Percentiles rank a stretch among this genome's conserved stretches.
phyloP scores from a whole-genome alignment of 495 filamentous ascomycete genomes.

The Immersiella caudata region DNA sequence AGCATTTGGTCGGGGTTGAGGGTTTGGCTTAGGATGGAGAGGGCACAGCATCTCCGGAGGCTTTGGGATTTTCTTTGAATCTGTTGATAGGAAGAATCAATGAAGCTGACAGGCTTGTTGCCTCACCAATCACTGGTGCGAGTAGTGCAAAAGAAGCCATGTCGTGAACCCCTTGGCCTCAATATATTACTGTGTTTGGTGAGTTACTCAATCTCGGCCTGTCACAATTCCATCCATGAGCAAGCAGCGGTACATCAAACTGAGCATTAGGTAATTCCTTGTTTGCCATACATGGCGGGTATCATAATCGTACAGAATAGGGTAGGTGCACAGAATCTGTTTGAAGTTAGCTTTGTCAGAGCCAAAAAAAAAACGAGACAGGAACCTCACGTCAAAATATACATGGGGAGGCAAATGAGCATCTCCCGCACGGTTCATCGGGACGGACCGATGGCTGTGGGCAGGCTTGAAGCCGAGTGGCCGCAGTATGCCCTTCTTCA shows the following conservation, averaged over 20 bases:
- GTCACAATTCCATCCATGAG: not conserved
- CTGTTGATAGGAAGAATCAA: conserved; percentile 2
- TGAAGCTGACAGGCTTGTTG: conserved; percentile 5
- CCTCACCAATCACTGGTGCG: not conserved
- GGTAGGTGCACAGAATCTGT: not conserved
- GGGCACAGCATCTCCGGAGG: not conserved
- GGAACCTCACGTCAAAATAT: not conserved
- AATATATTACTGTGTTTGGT: not conserved
- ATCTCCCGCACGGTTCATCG: not conserved
- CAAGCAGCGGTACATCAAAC: too few species aligned
- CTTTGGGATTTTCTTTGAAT: not conserved
- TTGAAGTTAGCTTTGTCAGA: not conserved
- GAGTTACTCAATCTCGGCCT: not conserved
- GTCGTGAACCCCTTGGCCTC: not conserved
- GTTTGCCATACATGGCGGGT: conserved; percentile 8
- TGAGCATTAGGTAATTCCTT: not conserved
- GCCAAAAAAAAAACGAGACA: not conserved
- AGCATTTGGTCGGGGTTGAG: not conserved
- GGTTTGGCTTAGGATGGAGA: not conserved
- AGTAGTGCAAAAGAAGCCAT: too few species aligned
- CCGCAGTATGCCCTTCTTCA: not conserved
- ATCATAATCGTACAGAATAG: conserved; percentile 14
- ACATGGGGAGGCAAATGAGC: not conserved
- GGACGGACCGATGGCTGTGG: not conserved
- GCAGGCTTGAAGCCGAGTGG: not conserved